Conservation (phyloP, 139 green algal genomes). For the Tetradesmus lagerheimii region DNA sequence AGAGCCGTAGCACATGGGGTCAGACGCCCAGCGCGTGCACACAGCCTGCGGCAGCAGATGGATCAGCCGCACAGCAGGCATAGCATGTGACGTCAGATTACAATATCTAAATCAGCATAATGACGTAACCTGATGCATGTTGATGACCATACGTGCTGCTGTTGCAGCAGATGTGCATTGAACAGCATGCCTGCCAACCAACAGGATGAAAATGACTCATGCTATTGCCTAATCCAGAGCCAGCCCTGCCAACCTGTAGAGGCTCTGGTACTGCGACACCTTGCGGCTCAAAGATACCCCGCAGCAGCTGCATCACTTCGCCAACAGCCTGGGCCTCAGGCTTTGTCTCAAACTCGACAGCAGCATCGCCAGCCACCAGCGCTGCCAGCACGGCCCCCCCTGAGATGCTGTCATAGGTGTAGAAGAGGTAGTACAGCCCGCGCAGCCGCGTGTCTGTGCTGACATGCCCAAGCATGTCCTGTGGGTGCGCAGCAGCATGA, state of each 20-base stretch:
- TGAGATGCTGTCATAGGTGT: slow-evolving; percentile 81
- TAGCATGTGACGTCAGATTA: too few species aligned
- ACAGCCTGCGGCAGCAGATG: slow-evolving; percentile 63
- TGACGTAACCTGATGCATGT: too few species aligned
- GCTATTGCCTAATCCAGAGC: neutral
- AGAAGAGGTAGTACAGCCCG: slow-evolving; percentile 96
- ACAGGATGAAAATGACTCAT: too few species aligned
- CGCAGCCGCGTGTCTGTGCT: slow-evolving; percentile 53
- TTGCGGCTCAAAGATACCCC: slow-evolving; percentile 78
- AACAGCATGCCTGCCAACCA: too few species aligned
- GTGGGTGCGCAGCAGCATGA: too few species aligned
- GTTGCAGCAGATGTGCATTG: too few species aligned
- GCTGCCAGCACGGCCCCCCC: slow-evolving; percentile 83
- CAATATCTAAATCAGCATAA: too few species aligned
- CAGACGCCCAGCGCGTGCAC: slow-evolving; percentile 88
- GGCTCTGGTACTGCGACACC: slow-evolving; percentile 80
- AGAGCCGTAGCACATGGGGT: slow-evolving; percentile 85
- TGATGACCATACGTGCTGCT: too few species aligned
- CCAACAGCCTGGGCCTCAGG: slow-evolving; percentile 61
- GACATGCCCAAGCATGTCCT: slow-evolving; percentile 93
- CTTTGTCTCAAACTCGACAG: slow-evolving; percentile 71
- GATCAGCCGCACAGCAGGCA: neutral
- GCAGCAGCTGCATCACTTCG: slow-evolving; percentile 83
- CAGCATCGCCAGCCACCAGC: slow-evolving; percentile 84
- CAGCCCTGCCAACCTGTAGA: slow-evolving; percentile 51